Percentiles rank a stretch among this genome's conserved stretches.
Conservation (phyloP, 495 filamentous ascomycete species). For the Penicillium angulare region DNA sequence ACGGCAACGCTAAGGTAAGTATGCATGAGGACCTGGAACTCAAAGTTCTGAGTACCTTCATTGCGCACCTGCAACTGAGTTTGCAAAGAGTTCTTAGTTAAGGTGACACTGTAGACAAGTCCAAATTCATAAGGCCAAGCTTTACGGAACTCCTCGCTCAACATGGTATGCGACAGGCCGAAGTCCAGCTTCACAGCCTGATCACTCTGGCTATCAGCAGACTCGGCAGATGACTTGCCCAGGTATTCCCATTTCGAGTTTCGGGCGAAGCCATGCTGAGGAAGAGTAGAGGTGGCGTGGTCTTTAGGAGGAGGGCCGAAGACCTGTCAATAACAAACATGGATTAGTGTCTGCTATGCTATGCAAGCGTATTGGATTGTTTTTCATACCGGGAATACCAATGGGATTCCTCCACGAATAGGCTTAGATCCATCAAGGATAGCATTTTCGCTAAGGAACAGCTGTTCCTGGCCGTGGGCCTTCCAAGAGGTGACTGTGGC, state of each 20-base stretch:
- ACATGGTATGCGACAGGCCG: slow-evolving; percentile 70
- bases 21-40: slow-evolving; percentile 90
- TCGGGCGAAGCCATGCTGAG: slow-evolving; percentile 96
- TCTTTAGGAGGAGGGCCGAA: slow-evolving; percentile 80
- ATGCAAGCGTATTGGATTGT: too few relatives aligned
- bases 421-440: slow-evolving; percentile 64
- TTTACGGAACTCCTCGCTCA: slow-evolving; percentile 60
- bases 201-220: slow-evolving; percentile 52
- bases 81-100: slow-evolving; percentile 69
- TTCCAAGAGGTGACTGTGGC: slow-evolving; percentile 96
- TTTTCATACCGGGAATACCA: slow-evolving; percentile 85
- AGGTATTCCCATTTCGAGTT: slow-evolving; percentile 68
- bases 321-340: slow-evolving; percentile 53
- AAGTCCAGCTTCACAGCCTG: slow-evolving; percentile 88
- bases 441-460: slow-evolving; percentile 83
- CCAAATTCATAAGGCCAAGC: slow-evolving; percentile 83
- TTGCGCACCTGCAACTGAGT: slow-evolving; percentile 88
- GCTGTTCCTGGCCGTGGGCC: slow-evolving; percentile 74
- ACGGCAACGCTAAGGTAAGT: slow-evolving; percentile 84
- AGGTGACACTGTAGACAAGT: slow-evolving; percentile 87
- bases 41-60: slow-evolving; percentile 69
- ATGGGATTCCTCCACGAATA: slow-evolving; percentile 69
- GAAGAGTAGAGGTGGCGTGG: slow-evolving; percentile 67
- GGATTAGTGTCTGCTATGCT: too few relatives aligned
- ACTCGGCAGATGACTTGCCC: slow-evolving; percentile 68